phyloP scores from a whole-genome alignment of 78 protist species.

The Creolimax fragrantissima region DNA sequence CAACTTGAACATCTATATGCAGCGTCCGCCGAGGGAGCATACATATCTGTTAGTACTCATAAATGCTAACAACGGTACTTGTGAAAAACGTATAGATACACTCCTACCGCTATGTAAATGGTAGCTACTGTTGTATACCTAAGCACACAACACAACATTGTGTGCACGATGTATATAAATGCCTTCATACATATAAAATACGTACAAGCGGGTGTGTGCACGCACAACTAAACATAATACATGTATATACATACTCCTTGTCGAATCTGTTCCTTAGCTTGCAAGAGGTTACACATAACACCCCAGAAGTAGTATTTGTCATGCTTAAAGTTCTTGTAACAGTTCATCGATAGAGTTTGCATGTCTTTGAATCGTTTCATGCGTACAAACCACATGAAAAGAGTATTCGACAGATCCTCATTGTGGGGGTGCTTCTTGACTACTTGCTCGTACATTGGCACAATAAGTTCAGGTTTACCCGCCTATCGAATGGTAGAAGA shows the following conservation, averaged over 20 bases:
- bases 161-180: too few relatives aligned
- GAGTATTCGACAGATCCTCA: neutral
- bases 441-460: neutral
- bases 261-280: neutral
- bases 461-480: neutral
- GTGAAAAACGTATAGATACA: too few relatives aligned
- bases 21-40: too few relatives aligned
- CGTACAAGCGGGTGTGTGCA: neutral
- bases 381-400: neutral
- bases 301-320: neutral
- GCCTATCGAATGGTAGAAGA: neutral
- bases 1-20: too few relatives aligned
- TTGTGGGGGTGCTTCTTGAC: neutral
- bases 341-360: neutral
- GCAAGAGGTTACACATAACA: neutral
- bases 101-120: too few relatives aligned
- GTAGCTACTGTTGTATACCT: too few relatives aligned
- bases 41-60: too few relatives aligned
- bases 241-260: neutral
- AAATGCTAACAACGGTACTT: too few relatives aligned
- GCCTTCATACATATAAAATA: neutral
- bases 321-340: neutral
- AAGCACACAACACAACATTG: too few relatives aligned
- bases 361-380: neutral
- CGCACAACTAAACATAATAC: neutral